Percentiles rank a stretch among this genome's conserved stretches.
These are phyloP conservation scores for Colletotrichum acutatum DNA, from an alignment of 2,329 filamentous ascomycete species.

Conservation along the genomic window DNA sequence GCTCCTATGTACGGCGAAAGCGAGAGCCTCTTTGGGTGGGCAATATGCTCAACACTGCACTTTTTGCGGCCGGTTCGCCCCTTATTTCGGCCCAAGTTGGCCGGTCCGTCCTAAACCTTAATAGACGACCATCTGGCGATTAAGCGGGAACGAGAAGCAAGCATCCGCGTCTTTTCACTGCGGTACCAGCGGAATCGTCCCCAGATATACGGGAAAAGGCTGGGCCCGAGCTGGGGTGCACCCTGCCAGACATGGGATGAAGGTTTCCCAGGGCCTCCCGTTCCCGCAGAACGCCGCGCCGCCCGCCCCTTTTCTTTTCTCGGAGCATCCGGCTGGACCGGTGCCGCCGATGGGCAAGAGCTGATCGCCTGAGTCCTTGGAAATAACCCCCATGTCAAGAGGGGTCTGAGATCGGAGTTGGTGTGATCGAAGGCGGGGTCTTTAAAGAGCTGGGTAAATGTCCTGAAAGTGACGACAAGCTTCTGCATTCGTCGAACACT, in stretches of 20 bases:
- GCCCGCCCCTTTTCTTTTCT: not conserved
- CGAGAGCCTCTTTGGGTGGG: not conserved
- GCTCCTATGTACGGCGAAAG: not conserved
- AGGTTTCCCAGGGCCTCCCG: slow-evolving; percentile 15
- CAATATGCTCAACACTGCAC: not conserved
- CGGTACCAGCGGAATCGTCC: not conserved
- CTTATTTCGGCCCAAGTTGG: not conserved
- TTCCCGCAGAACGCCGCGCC: not conserved
- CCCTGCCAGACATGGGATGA: slow-evolving; percentile 20
- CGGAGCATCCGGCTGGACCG: slow-evolving; percentile 1
- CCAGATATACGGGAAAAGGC: not conserved
- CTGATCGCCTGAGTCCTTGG: not conserved
- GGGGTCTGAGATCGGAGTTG: not conserved
- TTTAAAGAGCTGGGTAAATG: not conserved
- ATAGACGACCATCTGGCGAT: not conserved
- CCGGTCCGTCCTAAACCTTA: not conserved
- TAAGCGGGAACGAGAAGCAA: too few species aligned
- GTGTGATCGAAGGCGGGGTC: too few species aligned
- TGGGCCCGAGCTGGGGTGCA: not conserved
- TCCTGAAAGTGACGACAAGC: not conserved
- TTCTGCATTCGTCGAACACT: not conserved
- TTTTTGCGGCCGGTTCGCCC: not conserved
- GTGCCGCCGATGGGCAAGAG: not conserved
- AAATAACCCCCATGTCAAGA: not conserved
- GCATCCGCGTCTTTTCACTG: too few species aligned